Evolutionary conservation across 257 asterid species (phyloP), one percentile per base, ranked within the genome.

Genomic region (Capsicum baccatum): DNA sequence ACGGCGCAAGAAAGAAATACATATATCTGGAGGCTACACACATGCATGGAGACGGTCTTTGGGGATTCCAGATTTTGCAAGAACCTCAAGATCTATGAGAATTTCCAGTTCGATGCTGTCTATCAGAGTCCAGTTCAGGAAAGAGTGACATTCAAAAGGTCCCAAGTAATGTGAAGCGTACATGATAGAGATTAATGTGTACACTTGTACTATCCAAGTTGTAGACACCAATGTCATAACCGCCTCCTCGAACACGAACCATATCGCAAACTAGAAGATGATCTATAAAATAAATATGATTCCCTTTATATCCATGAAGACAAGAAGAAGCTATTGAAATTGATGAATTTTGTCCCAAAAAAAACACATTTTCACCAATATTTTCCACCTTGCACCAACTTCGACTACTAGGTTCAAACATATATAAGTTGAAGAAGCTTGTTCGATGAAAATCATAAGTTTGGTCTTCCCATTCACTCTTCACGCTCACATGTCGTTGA

Each of bases 31-130:
- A 42, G 44, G 17, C 0, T 9, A 7, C 57, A 66, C 79, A 87
- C 89, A 50, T 13, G 90, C 90, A 33, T 80, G 83, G 67, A 9
- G 70, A 15, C 84, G 85, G 73, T 62, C 83, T 48, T 68, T 83
- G 47, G 88, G 80, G 58, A 21, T 56, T 35, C 90, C 88, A 58
- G 90, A 88, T 64, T 88, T 85, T 80, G 78, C 68, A 76, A 83
- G 85, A 80, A 88, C 90, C 81, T 88, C 88, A 44, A 88, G 88
- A 85, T 88, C 44, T 39, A 39, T 39, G 44, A 39, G 3, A 39
- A 2, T 39, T 39, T 55, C 59, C 5, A 55, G 59, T 55, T 4
- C 17, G 59, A 55, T 12, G 59, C 13, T 12, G 59, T 12, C 59
- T 11, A 11, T 55, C 59, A 13, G 13, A 55, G 59, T 55, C 59